These are phyloP conservation scores for Blumeriella jaapii DNA, from an alignment of 2,329 filamentous ascomycete species.

Conservation along the genomic window DNA sequence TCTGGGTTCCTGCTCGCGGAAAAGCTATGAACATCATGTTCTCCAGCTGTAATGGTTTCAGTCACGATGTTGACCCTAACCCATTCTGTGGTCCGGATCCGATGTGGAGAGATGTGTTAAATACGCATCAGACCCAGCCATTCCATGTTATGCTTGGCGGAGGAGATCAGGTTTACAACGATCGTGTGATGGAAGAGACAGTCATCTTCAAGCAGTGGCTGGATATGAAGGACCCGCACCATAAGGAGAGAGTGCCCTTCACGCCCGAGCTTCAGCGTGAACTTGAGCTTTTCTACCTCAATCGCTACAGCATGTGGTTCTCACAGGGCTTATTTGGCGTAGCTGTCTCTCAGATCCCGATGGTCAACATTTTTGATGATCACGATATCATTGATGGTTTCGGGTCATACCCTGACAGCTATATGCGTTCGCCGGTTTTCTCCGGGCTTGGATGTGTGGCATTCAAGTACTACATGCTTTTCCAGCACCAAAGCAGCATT, in stretches of 20 bases:
- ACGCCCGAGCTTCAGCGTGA: constrained; percentile 76
- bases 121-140: constrained; percentile 77
- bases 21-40: constrained; percentile 99
- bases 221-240: constrained; percentile 62
- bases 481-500: constrained; percentile 84
- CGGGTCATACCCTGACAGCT: constrained; percentile 82
- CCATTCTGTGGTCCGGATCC: constrained; percentile 86
- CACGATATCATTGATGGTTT: constrained; percentile 89
- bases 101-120: constrained; percentile 91
- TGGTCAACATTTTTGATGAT: constrained; percentile 97
- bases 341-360: constrained; percentile 87
- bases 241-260: constrained; percentile 72
- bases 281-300: constrained; percentile 76
- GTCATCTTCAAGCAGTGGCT: constrained; percentile 75
- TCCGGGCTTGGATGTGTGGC: constrained; percentile 80
- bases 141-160: constrained; percentile 99
- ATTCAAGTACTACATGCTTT: constrained; percentile 98
- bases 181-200: constrained; percentile 66
- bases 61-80: constrained; percentile 63
- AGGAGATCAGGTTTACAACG: constrained; percentile 95
- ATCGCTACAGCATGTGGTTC: constrained; percentile 90
- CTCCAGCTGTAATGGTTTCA: constrained; percentile 95
- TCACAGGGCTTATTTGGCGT: constrained; percentile 91
- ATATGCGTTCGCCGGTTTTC: constrained; percentile 86
- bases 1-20: constrained; percentile 82